phyloP scores from a whole-genome alignment of 768 basidiomycete genomes.

The Podaxis carcinomalis region DNA sequence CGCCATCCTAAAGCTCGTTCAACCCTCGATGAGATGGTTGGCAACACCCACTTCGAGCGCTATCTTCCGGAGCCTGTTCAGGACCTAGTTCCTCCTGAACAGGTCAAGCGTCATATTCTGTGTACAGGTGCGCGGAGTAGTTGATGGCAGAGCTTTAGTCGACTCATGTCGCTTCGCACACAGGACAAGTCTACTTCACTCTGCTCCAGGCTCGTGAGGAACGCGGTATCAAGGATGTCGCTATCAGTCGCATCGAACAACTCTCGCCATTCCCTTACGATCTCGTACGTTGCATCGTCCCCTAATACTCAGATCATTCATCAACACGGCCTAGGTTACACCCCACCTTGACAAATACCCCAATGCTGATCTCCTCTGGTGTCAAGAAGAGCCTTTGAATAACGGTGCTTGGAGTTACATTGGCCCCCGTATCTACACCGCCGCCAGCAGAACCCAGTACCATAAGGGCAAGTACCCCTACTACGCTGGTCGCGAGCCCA shows the following conservation, averaged over 20 bases:
- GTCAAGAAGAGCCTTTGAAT: constrained; percentile 97
- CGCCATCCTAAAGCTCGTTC: constrained; percentile 94
- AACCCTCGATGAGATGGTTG: constrained; percentile 80
- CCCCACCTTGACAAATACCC: constrained; percentile 96
- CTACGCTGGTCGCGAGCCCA: constrained; percentile 92
- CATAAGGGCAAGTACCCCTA: constrained; percentile 88
- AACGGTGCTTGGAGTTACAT: constrained; percentile 98
- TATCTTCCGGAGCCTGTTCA: constrained; percentile 87
- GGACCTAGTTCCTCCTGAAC: constrained; percentile 69
- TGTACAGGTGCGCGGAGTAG: constrained; percentile 60
- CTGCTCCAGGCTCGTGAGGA: constrained; percentile 89
- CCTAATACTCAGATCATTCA: not conserved
- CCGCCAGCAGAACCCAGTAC: constrained; percentile 84
- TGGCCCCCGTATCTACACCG: constrained; percentile 89
- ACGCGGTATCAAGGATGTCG: constrained; percentile 87
- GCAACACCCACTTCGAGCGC: constrained; percentile 87
- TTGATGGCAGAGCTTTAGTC: not conserved
- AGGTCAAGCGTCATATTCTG: constrained; percentile 89
- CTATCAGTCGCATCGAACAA: constrained; percentile 93
- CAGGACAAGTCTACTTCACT: constrained; percentile 92
- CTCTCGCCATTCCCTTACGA: constrained; percentile 98
- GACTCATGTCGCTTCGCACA: not conserved
- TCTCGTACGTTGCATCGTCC: constrained; percentile 39
- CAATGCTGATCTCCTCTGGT: constrained; percentile 91
- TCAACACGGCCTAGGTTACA: constrained; percentile 53